Evolutionary conservation across 257 asterid genomes (phyloP).

Genomic region (Paraleonurus japonicus): DNA sequence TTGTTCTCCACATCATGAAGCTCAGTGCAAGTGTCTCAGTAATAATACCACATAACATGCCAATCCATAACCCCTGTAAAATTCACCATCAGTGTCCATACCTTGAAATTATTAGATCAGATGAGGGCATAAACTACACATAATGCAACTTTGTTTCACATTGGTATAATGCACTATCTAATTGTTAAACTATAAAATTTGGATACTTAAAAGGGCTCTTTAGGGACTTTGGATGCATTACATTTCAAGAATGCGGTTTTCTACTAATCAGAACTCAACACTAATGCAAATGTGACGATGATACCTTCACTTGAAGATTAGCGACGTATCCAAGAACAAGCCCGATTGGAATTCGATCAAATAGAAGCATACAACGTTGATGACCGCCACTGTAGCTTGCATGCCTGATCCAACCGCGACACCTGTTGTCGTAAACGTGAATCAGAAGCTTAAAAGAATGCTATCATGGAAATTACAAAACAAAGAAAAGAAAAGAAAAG

Average conservation of each 20-base stretch:
- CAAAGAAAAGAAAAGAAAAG: neutral
- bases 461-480: neutral
- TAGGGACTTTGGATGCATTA: no score
- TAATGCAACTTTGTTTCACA: neutral
- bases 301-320: slow-evolving; percentile 50
- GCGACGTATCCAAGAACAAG: slow-evolving; percentile 49
- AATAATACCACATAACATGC: slow-evolving; percentile 63
- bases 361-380: slow-evolving; percentile 57
- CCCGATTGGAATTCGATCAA: slow-evolving; percentile 55
- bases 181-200: no score
- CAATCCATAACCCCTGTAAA: slow-evolving; percentile 80
- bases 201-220: no score
- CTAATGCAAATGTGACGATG: neutral
- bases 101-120: neutral
- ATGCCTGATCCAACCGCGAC: slow-evolving; percentile 70
- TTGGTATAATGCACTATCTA: no score
- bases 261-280: neutral
- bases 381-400: slow-evolving; percentile 55
- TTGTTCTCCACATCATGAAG: slow-evolving; percentile 70
- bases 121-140: neutral
- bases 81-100: neutral
- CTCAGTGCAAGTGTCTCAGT: slow-evolving; percentile 54
- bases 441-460: neutral
- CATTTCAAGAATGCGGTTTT: neutral
- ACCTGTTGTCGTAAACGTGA: slow-evolving; percentile 30